Evolutionary conservation across 345 rosid species (phyloP), one percentile per base, ranked within the genome.

Genomic region (Gynandropsis gynandra): DNA sequence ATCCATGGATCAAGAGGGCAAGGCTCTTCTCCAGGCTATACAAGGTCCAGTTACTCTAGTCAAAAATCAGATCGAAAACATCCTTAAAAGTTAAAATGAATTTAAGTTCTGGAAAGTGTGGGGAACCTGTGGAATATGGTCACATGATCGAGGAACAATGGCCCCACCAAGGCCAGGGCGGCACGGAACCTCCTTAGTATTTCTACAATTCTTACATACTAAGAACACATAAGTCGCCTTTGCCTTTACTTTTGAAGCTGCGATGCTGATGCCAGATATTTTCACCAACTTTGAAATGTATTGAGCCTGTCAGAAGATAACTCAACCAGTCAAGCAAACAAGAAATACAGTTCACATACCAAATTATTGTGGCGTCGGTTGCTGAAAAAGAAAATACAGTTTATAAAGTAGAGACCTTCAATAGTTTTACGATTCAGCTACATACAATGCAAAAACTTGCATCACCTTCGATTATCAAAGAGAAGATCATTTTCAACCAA

Each of bases 121-220:
- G 18, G 19, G 61, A 50, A 90, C 98, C 98, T 92, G 98, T 24
- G 98, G 87, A 46, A 75, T 15, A 62, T 92, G 90, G 63, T 80
- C 93, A 67, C 98, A 92, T 0, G 93, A 80, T 63, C 96, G 86
- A 40, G 98, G 96, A 51, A 92, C 82, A 20, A 92, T 87, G 16
- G 95, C 98, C 5, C 96, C 98, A 47, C 98, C 95, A 56, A 92
- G 95, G 18, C 98, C 98, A 36, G 96, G 90, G 9, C 93, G 85
- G 45, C 98, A 85, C 4, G 96, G 84, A 27, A 87, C 89, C 34
- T 72, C 79, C 60, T 69, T 78, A 3, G 83, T 71, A 61, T 74
- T 79, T 58, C 76, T 81, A 73, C 93, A 87, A 53, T 92, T 87
- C 80, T 79, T 87, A 53, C 98, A 92, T 18, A 85, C 80, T 52